Base-by-base conservation (phyloP, 306 rosid genomes). In the Alnus rubra region DNA sequence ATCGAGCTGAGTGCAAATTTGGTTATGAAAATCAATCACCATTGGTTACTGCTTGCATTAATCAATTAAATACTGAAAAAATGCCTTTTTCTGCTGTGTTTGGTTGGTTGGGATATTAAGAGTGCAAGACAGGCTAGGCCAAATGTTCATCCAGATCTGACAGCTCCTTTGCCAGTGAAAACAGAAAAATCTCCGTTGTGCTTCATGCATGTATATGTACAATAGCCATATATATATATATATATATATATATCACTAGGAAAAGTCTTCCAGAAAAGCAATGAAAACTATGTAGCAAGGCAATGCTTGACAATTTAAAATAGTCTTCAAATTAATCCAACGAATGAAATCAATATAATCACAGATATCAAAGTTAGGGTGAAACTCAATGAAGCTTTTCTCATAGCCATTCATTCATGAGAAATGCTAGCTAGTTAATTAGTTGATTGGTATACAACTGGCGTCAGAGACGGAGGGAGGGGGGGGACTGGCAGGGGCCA, bases 321-420 rank as follows among this genome's bases (percentile, higher is more conserved):
- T n/a, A 23, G 28, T 23, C 28, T 23, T 23, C 28, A 60, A 33
- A 14, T 13, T 37, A 56, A 31, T 73, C 18, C 18, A 79, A 79
- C 37, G 44, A 72, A 63, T 76, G 73, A 74, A 63, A 30, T 33
- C 48, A 73, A 45, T 7, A n/a, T n/a, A n/a, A 23, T 23, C 7
- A 19, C 8, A 4, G 18, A 47, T 14, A 15, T 52, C 52, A 69
- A 60, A 7, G 33, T 10, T 6, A 64, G 35, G 35, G 48, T 64
- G 71, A 64, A 64, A 54, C 19, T 82, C 50, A 56, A 15, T 35
- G 12, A 64, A 64, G 48, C 33, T 12, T 77, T 56, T 49, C 69
- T 80, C 37, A 56, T 68, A 79, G 76, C 77, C 47, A 63, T 76
- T 73, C 69, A 5, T 44, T 54, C 71, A 67, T 73, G 49, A 74